Base-by-base conservation (phyloP, 169 alveolate genomes). In the Cryptosporidium viatorum region DNA sequence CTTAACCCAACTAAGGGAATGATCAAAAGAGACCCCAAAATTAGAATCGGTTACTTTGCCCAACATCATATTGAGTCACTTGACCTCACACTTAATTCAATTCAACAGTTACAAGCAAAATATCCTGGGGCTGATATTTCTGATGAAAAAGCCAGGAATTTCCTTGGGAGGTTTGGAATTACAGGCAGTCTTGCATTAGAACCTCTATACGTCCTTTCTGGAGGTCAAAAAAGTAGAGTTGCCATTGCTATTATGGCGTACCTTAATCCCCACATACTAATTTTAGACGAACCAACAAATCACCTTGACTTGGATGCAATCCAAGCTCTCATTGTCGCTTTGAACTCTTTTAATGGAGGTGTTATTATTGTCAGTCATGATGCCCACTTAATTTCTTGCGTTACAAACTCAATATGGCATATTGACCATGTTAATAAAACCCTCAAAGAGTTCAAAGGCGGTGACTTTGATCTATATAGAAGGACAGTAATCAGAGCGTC, bases 241-340 rank as follows among this genome's bases (percentile, higher is more conserved):
- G 98, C 99, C 26, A 95, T 98, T 85, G 99, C 99, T 9, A 94
- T 97, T 92, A 96, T 97, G 92, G 98, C 99, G 69, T 96, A 94
- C 93, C 95, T 93, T 84, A 96, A 97, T 87, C 99, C 99, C 23
- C 98, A 98, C 85, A 95, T 97, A 70, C 89, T 98, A 58, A 93
- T 98, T 70, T 93, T 98, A 93, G 99, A 97, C 91, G 99, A 98
- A 93, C 99, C 99, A 43, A 97, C 99, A 23, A 98, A 98, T 93
- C 99, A 98, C 87, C 95, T 98, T 84, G 99, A 98, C 93, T 94
- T 98, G 50, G 99, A 98, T 92, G 98, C 99, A 43, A 97, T 98
- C 48, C 98, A 97, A 96, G 99, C 99, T 16, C 95, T 98, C 71
- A 96, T 96, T 92, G 97, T 96, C 45, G 99, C 99, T 1, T 89